These are phyloP conservation scores for Talaromyces sp. DNA, from an alignment of 2,329 filamentous ascomycete genomes.

Conservation along the genomic window DNA sequence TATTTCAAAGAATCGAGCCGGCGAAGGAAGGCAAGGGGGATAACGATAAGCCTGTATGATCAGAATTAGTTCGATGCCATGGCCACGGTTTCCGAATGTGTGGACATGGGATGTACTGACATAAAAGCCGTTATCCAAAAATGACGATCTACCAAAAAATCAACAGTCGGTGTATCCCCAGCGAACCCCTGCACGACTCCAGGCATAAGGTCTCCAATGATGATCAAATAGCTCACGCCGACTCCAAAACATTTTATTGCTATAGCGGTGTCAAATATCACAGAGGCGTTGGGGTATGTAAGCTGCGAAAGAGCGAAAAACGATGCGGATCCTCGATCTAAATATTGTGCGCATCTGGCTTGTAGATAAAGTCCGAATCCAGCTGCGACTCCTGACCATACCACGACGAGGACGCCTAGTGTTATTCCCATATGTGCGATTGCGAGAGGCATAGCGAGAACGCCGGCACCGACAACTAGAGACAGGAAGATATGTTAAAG, in stretches of 20 bases:
- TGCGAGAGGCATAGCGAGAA: constrained; percentile 91
- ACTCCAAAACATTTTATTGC: constrained; percentile 98
- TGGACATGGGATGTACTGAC: constrained; percentile 44
- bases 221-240: constrained; percentile 94
- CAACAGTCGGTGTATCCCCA: constrained; percentile 55
- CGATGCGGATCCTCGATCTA: constrained; percentile 80
- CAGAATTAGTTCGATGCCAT: constrained; percentile 17
- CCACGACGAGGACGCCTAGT: constrained; percentile 73
- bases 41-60: constrained; percentile 68
- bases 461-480: constrained; percentile 84
- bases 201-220: constrained; percentile 97
- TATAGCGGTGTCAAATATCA: constrained; percentile 92
- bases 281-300: constrained; percentile 91
- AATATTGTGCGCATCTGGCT: constrained; percentile 83
- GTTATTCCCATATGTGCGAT: constrained; percentile 93
- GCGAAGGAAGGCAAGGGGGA: constrained; percentile 86
- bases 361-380: constrained; percentile 95
- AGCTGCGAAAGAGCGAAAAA: constrained; percentile 97
- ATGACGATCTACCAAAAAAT: constrained; percentile 79
- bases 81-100: neutral
- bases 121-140: constrained; percentile 99
- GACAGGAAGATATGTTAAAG: neutral
- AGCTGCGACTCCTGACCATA: constrained; percentile 85
- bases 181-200: constrained; percentile 82
- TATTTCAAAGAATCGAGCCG: constrained; percentile 95